These are phyloP conservation scores for Chlamydomonas incerta DNA, from an alignment of 139 green algal genomes.

Conservation along the genomic window DNA sequence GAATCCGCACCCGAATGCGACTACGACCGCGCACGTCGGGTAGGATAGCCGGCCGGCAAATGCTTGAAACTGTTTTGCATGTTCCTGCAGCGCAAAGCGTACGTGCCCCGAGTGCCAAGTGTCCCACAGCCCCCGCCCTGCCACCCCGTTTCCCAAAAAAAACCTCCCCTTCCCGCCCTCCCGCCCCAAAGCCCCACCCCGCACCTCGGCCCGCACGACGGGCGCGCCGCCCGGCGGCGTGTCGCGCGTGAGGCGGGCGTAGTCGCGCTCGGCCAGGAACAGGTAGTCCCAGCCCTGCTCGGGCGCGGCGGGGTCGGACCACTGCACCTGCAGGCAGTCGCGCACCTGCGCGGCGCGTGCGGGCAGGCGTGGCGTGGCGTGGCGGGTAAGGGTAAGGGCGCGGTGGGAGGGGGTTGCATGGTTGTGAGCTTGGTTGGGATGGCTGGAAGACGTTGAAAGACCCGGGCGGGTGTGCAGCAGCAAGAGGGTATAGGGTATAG, in stretches of 20 bases:
- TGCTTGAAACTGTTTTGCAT: too few species aligned
- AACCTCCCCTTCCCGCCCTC: too few species aligned
- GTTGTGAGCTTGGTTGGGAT: too few species aligned
- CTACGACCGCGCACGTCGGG: too few species aligned
- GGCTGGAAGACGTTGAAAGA: too few species aligned
- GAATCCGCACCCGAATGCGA: too few species aligned
- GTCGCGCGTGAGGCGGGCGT: constrained; percentile 58
- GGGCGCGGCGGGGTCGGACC: constrained; percentile 77
- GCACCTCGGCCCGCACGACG: constrained; percentile 28
- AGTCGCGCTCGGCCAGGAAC: constrained; percentile 91
- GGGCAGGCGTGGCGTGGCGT: neutral
- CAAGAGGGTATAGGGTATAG: too few species aligned
- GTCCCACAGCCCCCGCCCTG: neutral
- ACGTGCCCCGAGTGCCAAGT: too few species aligned
- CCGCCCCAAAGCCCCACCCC: too few species aligned
- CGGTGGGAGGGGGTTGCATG: neutral
- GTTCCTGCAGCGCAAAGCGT: too few species aligned
- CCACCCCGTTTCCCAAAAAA: neutral
- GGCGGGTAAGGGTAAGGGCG: neutral
- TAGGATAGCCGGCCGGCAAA: too few species aligned
- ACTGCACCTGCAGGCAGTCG: constrained; percentile 73
- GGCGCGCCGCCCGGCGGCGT: neutral
- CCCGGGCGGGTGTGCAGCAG: too few species aligned
- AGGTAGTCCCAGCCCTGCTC: constrained; percentile 92
- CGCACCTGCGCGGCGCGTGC: constrained; percentile 35